Base-by-base conservation (phyloP, 2,329 filamentous ascomycete genomes). In the Rhytidhysteron rufulum region DNA sequence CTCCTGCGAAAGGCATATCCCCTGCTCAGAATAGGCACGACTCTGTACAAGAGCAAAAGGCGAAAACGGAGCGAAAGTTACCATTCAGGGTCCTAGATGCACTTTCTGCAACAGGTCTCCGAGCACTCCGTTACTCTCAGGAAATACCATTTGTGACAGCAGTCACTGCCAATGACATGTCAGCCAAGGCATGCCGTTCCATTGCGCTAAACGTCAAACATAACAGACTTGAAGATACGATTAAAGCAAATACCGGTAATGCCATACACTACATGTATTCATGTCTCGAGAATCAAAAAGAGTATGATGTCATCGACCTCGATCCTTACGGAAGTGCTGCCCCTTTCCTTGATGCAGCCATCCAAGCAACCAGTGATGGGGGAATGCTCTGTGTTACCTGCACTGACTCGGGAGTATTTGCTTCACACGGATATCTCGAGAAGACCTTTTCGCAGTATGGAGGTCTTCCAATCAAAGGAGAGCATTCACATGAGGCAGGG, bases 361-460 rank as follows among this genome's bases (percentile, higher is more conserved):
- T 98, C 7, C 90, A 96, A 66, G 82, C 87, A 2, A 78, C 96
- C 6, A 82, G 85, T 48, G 88, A 96, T 53, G 91, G 91, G 1
- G 93, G 93, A 4, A 74, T 98, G 29, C 76, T 98, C 4, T 96
- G 90, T 62, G 86, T 98, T 4, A 98, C 93, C 2, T 98, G 93
- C 67, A 98, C 93, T 0, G 93, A 98, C 64, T 90, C 91, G 8
- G 89, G 86, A 8, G 88, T 98, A 2, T 98, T 90, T 78, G 91
- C 91, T 1, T 95, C 91, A 0, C 86, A 88, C 52, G 88, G 90
- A 41, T 98, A 97, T 59, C 83, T 87, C 2, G 93, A 98, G 64
- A 98, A 98, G 72, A 81, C 88, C 3, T 98, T 83, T 63, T 83
- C 91, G 1, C 74, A 95, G n/a, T 98, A 98, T 58, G 93, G 93